Conservation (phyloP, 257 asterid species). For the Cordia subcordata region DNA sequence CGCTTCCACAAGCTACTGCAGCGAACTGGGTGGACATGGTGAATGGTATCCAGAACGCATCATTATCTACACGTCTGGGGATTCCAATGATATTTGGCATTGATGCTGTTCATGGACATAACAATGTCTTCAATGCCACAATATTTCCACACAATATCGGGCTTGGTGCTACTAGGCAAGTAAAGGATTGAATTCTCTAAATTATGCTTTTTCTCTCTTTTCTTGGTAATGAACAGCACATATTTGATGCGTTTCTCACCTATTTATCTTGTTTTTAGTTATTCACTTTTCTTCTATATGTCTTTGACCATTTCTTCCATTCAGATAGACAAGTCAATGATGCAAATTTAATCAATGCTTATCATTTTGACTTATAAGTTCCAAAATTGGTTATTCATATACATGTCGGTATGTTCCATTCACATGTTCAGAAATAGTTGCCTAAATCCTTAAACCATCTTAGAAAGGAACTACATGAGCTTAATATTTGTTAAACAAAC, state of each 20-base stretch:
- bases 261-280: not conserved
- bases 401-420: too few relatives aligned
- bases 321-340: too few relatives aligned
- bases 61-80: constrained; percentile 72
- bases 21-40: constrained; percentile 80
- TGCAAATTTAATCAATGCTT: too few relatives aligned
- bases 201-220: not conserved
- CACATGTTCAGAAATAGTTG: too few relatives aligned
- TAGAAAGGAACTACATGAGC: too few relatives aligned
- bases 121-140: constrained; percentile 74
- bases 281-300: too few relatives aligned
- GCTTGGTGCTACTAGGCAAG: constrained; percentile 84
- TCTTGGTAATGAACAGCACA: not conserved
- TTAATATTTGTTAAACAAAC: not conserved
- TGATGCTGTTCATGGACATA: constrained; percentile 89
- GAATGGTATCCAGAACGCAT: constrained; percentile 65
- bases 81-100: constrained; percentile 91
- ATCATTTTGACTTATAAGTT: too few relatives aligned
- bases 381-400: too few relatives aligned
- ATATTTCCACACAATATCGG: constrained; percentile 87
- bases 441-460: too few relatives aligned
- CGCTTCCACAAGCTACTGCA: constrained; percentile 64
- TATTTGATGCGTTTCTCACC: not conserved
- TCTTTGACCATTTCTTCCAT: too few relatives aligned
- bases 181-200: constrained; percentile 2